Conservation (phyloP, 768 basidiomycete species). For the Lanmaoa rubissima region DNA sequence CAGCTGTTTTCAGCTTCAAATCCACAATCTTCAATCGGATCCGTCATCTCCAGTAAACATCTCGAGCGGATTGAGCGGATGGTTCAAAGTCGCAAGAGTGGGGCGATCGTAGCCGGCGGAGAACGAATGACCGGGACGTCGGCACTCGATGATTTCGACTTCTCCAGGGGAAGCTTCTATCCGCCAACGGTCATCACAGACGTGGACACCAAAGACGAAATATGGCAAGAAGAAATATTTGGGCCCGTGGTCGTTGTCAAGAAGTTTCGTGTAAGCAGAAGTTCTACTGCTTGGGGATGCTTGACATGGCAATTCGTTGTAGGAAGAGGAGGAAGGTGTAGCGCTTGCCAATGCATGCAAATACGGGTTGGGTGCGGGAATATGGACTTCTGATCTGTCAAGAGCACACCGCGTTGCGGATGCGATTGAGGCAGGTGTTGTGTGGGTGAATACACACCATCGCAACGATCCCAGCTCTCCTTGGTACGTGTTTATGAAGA, state of each 20-base stretch:
- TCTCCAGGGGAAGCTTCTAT: constrained; percentile 72
- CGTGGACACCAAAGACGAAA: constrained; percentile 52
- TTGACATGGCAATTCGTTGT: background rate
- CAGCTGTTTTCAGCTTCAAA: constrained; percentile 53
- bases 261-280: constrained; percentile 45
- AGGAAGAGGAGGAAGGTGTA: constrained; percentile 67
- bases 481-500: constrained; percentile 47
- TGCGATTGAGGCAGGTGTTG: constrained; percentile 69
- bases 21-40: constrained; percentile 72
- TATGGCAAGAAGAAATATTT: constrained; percentile 85
- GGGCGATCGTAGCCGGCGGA: constrained; percentile 62
- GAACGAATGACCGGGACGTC: constrained; percentile 60
- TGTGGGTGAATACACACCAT: constrained; percentile 90
- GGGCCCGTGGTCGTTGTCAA: constrained; percentile 80
- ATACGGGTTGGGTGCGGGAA: constrained; percentile 78
- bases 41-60: constrained; percentile 67
- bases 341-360: constrained; percentile 69
- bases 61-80: constrained; percentile 63
- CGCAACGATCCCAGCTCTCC: constrained; percentile 88
- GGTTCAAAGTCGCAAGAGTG: constrained; percentile 44
- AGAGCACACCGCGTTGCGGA: constrained; percentile 73
- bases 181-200: constrained; percentile 74
- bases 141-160: constrained; percentile 66
- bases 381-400: constrained; percentile 78
- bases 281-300: background rate